Percentiles rank a stretch among this genome's conserved stretches.
Evolutionary conservation across 768 basidiomycete genomes (phyloP).

Genomic region (Tulasnella sp.): DNA sequence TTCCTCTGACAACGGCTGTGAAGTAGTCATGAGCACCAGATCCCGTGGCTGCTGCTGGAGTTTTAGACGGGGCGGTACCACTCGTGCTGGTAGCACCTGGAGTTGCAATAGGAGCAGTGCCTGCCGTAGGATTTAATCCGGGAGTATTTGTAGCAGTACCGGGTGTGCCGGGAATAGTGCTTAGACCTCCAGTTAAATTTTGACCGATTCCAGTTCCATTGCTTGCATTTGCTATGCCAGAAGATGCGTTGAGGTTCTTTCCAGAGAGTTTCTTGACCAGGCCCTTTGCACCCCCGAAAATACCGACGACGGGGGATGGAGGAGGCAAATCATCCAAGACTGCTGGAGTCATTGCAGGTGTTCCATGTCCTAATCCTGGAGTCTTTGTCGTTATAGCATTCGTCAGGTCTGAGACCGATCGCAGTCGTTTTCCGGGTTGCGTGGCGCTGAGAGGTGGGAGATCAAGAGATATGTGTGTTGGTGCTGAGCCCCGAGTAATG

Average conservation of each 20-base stretch:
- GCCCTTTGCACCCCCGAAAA: not conserved
- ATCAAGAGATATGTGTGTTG: slow-evolving; percentile 24
- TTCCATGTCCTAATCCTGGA: slow-evolving; percentile 37
- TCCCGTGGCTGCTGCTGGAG: too few species aligned
- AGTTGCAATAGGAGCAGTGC: too few species aligned
- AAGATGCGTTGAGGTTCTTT: too few species aligned
- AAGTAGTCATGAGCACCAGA: slow-evolving; percentile 1
- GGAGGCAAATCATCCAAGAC: slow-evolving; percentile 36
- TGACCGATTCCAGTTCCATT: too few species aligned
- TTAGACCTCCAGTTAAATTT: too few species aligned
- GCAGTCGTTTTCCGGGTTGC: slow-evolving; percentile 17
- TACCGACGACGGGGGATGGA: slow-evolving; percentile 17
- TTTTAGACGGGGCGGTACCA: too few species aligned
- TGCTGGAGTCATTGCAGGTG: slow-evolving; percentile 56
- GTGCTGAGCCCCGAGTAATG: slow-evolving; percentile 21
- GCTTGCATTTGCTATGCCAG: too few species aligned
- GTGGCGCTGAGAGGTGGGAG: too few species aligned
- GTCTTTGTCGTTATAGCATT: slow-evolving; percentile 18
- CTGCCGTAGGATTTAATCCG: too few species aligned
- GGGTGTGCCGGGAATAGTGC: slow-evolving; percentile 3
- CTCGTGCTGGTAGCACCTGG: too few species aligned
- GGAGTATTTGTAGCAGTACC: slow-evolving; percentile 12
- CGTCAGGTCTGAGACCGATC: slow-evolving; percentile 20
- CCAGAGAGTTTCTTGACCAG: not conserved
- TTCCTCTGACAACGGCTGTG: not conserved